These are phyloP conservation scores for Cephalotrichum gorgonifer DNA, from an alignment of 2,329 filamentous ascomycete genomes.

Conservation along the genomic window DNA sequence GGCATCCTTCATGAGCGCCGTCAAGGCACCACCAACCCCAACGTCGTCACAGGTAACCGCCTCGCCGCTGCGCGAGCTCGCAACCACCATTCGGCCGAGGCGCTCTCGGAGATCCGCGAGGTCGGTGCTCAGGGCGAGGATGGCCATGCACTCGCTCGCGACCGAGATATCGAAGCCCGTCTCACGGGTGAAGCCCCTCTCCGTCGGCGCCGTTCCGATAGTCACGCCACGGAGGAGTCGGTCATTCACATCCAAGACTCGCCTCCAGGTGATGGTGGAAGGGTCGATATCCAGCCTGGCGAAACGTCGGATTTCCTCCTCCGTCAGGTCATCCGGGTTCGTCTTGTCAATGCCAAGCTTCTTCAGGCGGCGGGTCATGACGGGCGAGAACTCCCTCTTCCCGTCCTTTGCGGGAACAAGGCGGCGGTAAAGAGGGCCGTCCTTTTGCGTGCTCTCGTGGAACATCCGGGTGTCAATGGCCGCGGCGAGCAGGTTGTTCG, in stretches of 20 bases:
- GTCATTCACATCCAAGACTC: slow-evolving; percentile 95
- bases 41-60: slow-evolving; percentile 95
- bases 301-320: slow-evolving; percentile 79
- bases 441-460: slow-evolving; percentile 92
- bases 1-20: slow-evolving; percentile 92
- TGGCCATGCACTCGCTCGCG: slow-evolving; percentile 96
- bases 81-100: slow-evolving; percentile 91
- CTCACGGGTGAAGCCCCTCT: slow-evolving; percentile 78
- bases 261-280: slow-evolving; percentile 92
- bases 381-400: slow-evolving; percentile 71
- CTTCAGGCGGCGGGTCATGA: slow-evolving; percentile 89
- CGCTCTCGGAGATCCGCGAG: slow-evolving; percentile 85
- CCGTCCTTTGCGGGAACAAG: slow-evolving; percentile 86
- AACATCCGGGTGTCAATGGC: slow-evolving; percentile 98
- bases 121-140: slow-evolving; percentile 84
- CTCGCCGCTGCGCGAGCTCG: slow-evolving; percentile 73
- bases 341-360: slow-evolving; percentile 96
- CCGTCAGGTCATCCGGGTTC: slow-evolving; percentile 78
- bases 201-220: slow-evolving; percentile 77
- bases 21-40: slow-evolving; percentile 82
- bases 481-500: slow-evolving; percentile 92
- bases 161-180: slow-evolving; percentile 98
- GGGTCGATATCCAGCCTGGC: slow-evolving; percentile 95
- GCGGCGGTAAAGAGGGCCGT: slow-evolving; percentile 75
- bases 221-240: slow-evolving; percentile 84